Conservation (phyloP, 148 eudicot species). For the Camellia sinensis region DNA sequence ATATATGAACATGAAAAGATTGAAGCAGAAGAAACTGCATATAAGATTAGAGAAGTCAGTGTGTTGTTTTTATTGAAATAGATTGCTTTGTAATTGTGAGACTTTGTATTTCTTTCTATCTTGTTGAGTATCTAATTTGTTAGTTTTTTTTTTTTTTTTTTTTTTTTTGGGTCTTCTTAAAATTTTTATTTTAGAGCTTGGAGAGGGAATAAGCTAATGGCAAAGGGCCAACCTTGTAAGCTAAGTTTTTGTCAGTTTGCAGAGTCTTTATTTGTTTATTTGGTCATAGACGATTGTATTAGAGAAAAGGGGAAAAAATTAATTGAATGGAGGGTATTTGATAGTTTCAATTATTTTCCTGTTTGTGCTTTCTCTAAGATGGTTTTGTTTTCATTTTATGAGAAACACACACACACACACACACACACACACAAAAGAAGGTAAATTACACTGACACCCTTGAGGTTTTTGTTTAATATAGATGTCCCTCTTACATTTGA, state of each 20-base stretch:
- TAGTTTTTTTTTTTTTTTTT: neutral
- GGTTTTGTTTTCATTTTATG: too few species aligned
- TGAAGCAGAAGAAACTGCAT: neutral
- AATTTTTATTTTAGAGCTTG: neutral
- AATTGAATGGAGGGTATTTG: neutral
- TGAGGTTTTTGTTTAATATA: too few species aligned
- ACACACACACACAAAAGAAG: too few species aligned
- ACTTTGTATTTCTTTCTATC: neutral
- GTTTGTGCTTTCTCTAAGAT: neutral
- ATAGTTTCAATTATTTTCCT: neutral
- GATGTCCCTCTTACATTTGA: too few species aligned
- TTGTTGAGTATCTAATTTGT: neutral
- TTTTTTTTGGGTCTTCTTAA: neutral
- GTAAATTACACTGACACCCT: too few species aligned
- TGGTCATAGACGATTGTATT: slow-evolving; percentile 7
- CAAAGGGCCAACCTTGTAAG: slow-evolving; percentile 17
- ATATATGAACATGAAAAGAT: too few species aligned
- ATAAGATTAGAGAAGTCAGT: slow-evolving; percentile 4
- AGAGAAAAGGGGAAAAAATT: neutral
- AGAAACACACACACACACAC: too few species aligned
- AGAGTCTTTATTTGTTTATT: neutral
- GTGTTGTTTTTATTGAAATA: slow-evolving; percentile 7
- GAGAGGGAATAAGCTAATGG: slow-evolving; percentile 15
- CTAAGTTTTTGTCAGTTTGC: slow-evolving; percentile 15
- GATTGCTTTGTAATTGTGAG: slow-evolving; percentile 17